These are phyloP conservation scores for Ustilaginoidea virens DNA, from an alignment of 2,329 filamentous ascomycete genomes.

Conservation along the genomic window DNA sequence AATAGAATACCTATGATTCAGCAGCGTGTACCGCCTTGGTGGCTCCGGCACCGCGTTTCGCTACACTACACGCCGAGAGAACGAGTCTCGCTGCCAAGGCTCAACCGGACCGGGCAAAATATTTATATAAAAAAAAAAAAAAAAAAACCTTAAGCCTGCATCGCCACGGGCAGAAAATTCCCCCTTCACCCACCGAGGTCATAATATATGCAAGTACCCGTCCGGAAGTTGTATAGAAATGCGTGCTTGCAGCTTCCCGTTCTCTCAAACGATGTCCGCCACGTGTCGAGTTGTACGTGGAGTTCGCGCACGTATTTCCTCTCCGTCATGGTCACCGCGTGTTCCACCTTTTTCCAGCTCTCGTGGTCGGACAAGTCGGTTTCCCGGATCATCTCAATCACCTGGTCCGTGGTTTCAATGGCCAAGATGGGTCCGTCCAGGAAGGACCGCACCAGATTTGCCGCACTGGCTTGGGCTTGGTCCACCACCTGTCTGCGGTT, in stretches of 20 bases:
- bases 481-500: constrained; percentile 80
- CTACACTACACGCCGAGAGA: no score
- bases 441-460: constrained; percentile 53
- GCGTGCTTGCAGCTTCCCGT: constrained; percentile 48
- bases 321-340: constrained; percentile 61
- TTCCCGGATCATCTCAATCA: constrained; percentile 60
- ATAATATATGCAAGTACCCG: constrained; percentile 72
- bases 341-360: constrained; percentile 69
- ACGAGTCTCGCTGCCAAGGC: no score
- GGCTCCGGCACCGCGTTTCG: no score
- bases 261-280: constrained; percentile 39
- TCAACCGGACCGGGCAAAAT: no score
- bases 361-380: constrained; percentile 68
- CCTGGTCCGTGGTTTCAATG: constrained; percentile 73
- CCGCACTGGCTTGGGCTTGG: constrained; percentile 46
- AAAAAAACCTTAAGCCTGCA: constrained; percentile 7
- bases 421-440: constrained; percentile 69
- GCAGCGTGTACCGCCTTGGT: no score
- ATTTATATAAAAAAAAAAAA: constrained; percentile 27
- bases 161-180: constrained; percentile 1
- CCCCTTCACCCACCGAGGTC: constrained; percentile 41
- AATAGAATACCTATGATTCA: no score
- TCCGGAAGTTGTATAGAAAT: constrained; percentile 86
- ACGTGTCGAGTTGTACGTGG: constrained; percentile 57
- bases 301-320: constrained; percentile 72